Percentiles rank a stretch among this genome's conserved stretches.
Conservation (phyloP, 2,329 filamentous ascomycete species). For the Metarhizium brunneum region DNA sequence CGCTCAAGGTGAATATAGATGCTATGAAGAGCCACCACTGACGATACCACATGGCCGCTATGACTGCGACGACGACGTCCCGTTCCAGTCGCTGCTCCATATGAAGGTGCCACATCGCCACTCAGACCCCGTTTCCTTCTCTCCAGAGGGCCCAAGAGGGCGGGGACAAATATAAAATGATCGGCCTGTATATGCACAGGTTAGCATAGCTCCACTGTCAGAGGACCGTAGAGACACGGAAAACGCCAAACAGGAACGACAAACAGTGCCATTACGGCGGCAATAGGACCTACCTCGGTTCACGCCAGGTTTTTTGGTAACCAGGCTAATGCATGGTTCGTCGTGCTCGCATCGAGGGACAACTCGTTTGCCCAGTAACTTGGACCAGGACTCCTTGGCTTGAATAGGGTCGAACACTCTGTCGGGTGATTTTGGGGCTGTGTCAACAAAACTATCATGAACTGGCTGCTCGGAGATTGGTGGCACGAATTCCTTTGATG, state of each 20-base stretch:
- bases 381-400: slow-evolving; percentile 76
- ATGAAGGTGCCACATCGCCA: slow-evolving; percentile 87
- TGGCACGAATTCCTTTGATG: not conserved
- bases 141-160: slow-evolving; percentile 75
- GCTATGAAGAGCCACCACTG: not conserved
- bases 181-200: slow-evolving; percentile 31
- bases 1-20: not conserved
- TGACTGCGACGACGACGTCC: slow-evolving; percentile 7
- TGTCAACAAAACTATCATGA: not conserved
- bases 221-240: not conserved
- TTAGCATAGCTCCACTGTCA: not conserved
- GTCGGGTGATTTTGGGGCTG: slow-evolving; percentile 15
- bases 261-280: not conserved
- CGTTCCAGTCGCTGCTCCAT: slow-evolving; percentile 52
- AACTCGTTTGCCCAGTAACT: slow-evolving; percentile 65
- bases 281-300: slow-evolving; percentile 56
- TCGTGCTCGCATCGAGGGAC: slow-evolving; percentile 78
- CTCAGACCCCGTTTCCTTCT: slow-evolving; percentile 73
- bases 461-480: not conserved
- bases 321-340: slow-evolving; percentile 74
- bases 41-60: not conserved
- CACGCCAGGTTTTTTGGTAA: slow-evolving; percentile 81
- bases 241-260: not conserved
- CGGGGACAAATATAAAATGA: slow-evolving; percentile 57
- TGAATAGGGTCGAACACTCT: slow-evolving; percentile 58